These are phyloP conservation scores for Agaricus sinodeliciosus DNA, from an alignment of 768 basidiomycete genomes.

Conservation along the genomic window DNA sequence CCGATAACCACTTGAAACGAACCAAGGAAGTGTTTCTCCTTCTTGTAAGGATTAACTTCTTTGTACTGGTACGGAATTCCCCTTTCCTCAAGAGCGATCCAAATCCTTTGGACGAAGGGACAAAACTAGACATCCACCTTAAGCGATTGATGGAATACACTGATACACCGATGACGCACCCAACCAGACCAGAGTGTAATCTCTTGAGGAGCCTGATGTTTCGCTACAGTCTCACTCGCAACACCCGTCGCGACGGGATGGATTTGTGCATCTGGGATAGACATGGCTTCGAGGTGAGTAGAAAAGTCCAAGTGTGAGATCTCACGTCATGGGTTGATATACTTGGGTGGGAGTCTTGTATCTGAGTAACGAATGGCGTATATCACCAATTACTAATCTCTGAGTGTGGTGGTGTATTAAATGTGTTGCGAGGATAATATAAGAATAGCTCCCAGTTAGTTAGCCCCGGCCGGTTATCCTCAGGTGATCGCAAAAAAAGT, in stretches of 20 bases:
- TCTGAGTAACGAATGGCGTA: too few species aligned
- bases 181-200: conserved; percentile 57
- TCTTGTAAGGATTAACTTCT: conserved; percentile 68
- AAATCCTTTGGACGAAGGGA: conserved; percentile 53
- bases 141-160: neutral
- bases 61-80: conserved; percentile 62
- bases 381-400: too few species aligned
- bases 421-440: too few species aligned
- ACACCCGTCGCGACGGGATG: conserved; percentile 51
- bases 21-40: conserved; percentile 52
- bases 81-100: conserved; percentile 64
- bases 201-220: conserved; percentile 46
- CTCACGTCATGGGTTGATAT: neutral
- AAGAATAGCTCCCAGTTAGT: too few species aligned
- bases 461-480: too few species aligned
- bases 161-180: conserved; percentile 27
- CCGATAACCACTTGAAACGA: neutral
- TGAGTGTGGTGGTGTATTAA: too few species aligned
- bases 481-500: too few species aligned
- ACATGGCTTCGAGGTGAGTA: neutral
- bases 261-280: conserved; percentile 45
- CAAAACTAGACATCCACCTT: conserved; percentile 36
- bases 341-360: neutral
- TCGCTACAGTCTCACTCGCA: conserved; percentile 43
- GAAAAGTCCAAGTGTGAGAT: too few species aligned